These are phyloP conservation scores for Thinopyrum elongatum DNA, from an alignment of 176 grass and related monocot species.

Conservation along the genomic window DNA sequence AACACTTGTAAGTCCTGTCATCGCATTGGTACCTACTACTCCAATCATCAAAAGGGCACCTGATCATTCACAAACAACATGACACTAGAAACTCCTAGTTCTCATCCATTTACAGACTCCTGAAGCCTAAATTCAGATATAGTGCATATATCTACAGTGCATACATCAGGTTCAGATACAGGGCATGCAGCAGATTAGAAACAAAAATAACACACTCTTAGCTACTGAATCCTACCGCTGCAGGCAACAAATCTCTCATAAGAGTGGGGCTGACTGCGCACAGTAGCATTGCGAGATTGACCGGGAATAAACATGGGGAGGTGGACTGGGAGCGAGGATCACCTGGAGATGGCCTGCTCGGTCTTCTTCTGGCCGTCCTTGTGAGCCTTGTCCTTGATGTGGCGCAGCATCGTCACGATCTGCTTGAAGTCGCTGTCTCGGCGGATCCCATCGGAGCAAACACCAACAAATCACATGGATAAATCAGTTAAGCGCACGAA, in stretches of 20 bases:
- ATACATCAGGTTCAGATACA: background rate
- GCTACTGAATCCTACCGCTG: background rate
- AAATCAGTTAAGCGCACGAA: background rate
- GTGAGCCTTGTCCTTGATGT: conserved; percentile 73
- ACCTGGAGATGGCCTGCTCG: conserved; percentile 76
- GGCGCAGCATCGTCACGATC: conserved; percentile 58
- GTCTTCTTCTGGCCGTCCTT: conserved; percentile 83
- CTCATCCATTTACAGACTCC: background rate
- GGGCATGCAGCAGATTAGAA: background rate
- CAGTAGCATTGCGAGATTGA: background rate
- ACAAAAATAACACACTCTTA: background rate
- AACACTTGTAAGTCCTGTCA: background rate
- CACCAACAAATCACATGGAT: background rate
- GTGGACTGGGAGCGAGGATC: conserved; percentile 8
- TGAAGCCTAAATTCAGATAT: no score
- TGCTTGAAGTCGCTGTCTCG: conserved; percentile 63
- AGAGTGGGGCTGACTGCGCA: background rate
- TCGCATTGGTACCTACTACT: background rate
- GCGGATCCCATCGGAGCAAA: background rate
- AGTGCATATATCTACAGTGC: no score
- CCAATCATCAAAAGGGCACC: background rate
- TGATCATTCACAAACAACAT: background rate
- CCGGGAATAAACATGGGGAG: background rate
- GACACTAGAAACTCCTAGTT: background rate
- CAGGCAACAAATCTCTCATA: background rate